Conservation (phyloP, 2,329 filamentous ascomycete genomes). For the Fusarium ramigenum region DNA sequence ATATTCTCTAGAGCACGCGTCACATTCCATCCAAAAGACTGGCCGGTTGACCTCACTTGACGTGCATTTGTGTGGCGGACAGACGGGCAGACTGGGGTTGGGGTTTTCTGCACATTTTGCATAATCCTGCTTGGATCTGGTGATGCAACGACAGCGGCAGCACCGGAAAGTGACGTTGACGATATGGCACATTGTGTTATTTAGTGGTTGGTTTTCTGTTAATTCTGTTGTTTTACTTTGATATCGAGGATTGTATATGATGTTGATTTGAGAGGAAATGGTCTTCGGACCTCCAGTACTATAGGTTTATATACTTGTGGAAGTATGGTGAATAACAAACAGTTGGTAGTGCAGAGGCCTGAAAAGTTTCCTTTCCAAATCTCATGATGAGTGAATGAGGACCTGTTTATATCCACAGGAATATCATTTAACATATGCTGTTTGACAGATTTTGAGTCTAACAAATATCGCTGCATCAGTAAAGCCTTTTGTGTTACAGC, state of each 20-base stretch:
- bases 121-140: not conserved
- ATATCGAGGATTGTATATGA: not conserved
- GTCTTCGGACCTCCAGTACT: accelerated
- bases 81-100: not conserved
- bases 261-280: not conserved
- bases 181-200: not conserved
- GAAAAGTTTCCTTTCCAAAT: accelerated
- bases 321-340: not conserved
- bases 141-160: not conserved
- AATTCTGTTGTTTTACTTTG: accelerated
- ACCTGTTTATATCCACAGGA: accelerated
- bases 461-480: not conserved
- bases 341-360: accelerated
- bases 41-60: not conserved
- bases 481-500: accelerated
- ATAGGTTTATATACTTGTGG: not conserved
- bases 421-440: no score
- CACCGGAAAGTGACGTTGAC: not conserved
- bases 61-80: not conserved
- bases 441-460: not conserved
- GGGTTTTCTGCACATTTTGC: not conserved
- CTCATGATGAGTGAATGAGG: not conserved
- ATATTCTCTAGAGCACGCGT: not conserved
- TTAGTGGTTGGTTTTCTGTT: accelerated
- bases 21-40: not conserved